Base-by-base conservation (phyloP, 257 asterid genomes). In the Nicotiana undulata region DNA sequence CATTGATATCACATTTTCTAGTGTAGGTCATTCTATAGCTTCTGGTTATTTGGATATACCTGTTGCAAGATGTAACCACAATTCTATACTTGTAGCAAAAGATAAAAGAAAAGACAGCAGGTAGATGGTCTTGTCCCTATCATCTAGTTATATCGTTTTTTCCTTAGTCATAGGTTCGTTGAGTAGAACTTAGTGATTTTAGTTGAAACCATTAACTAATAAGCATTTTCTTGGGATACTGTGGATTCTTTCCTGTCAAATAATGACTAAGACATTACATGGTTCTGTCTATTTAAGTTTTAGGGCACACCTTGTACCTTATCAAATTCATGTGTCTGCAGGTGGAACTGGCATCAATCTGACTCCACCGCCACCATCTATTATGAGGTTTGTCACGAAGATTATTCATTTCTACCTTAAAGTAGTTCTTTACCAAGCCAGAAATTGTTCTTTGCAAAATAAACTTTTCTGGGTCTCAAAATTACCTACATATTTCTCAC, bases 311-410 rank as follows among this genome's bases (percentile, higher is more conserved):
- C 18, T 63, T 26, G 34, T 63, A 12, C 65, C 80, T 86, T 32
- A 88, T 83, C 44, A 61, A 31, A 44, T 82, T 80, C 6, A 34
- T 53, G 59, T 72, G 83, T 51, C 28, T 88, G 85, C 92, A 93
- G 98, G 98, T 82, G 97, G 98, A 83, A 93, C 98, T n/a, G 97
- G 97, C 87, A 90, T 93, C 86, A 93, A 93, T 84, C 87, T 93
- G 91, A 93, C 98, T 82, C 97, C 98, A 29, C 98, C 97, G 10
- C 97, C 98, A 32, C 87, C 83, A 55, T 92, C 98, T 70, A 93
- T 92, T 83, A 90, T 91, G 51, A 91, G 98, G 97, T 92, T 74
- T 59, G 83, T 49, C 17, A 24, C 9, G 61, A 72, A 26, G 44
- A 74, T 74, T 74, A 46, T 13, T 5, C 8, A 46, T 40, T 40